Evolutionary conservation across 2,329 filamentous ascomycete species (phyloP).

Genomic region (Karstenula rhodostoma): DNA sequence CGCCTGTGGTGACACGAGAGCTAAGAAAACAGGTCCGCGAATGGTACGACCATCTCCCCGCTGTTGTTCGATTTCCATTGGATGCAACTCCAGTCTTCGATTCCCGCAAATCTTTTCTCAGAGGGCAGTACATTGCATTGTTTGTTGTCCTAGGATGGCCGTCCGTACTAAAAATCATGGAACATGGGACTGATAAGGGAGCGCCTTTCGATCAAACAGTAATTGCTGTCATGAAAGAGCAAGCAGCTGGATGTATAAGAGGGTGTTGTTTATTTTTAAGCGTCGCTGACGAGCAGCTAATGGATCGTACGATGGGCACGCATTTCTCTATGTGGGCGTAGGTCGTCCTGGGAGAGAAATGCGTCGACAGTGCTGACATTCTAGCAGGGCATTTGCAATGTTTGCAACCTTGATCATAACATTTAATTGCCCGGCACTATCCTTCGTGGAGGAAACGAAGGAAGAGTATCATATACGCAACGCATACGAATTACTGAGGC

Average conservation of each 20-base stretch:
- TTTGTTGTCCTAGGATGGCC: conserved; percentile 41
- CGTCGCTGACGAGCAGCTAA: conserved; percentile 34
- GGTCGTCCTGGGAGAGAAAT: conserved; percentile 3
- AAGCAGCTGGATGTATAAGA: conserved; percentile 28
- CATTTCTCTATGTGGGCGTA: conserved; percentile 34
- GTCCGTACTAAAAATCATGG: conserved; percentile 36
- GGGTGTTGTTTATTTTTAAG: conserved; percentile 29
- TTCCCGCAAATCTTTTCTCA: conserved; percentile 35
- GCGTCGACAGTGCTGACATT: not conserved
- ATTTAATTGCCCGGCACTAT: conserved; percentile 26
- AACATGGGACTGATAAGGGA: conserved; percentile 25
- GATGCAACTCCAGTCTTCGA: conserved; percentile 38
- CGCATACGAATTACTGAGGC: conserved; percentile 29
- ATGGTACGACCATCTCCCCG: conserved; percentile 39
- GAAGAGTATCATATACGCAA: conserved; percentile 35
- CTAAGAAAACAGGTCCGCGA: conserved; percentile 35
- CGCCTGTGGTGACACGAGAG: conserved; percentile 34
- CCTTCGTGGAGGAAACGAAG: conserved; percentile 31
- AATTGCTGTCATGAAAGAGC: conserved; percentile 26
- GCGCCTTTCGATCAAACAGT: conserved; percentile 24
- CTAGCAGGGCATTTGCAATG: conserved; percentile 28
- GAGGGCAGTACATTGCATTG: conserved; percentile 39
- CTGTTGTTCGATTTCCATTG: conserved; percentile 31
- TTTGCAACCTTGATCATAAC: conserved; percentile 32
- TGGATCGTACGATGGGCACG: conserved; percentile 34